Evolutionary conservation across 2,329 filamentous ascomycete genomes (phyloP), one percentile per base, ranked within the genome.

Genomic region (Colletotrichum sp.): DNA sequence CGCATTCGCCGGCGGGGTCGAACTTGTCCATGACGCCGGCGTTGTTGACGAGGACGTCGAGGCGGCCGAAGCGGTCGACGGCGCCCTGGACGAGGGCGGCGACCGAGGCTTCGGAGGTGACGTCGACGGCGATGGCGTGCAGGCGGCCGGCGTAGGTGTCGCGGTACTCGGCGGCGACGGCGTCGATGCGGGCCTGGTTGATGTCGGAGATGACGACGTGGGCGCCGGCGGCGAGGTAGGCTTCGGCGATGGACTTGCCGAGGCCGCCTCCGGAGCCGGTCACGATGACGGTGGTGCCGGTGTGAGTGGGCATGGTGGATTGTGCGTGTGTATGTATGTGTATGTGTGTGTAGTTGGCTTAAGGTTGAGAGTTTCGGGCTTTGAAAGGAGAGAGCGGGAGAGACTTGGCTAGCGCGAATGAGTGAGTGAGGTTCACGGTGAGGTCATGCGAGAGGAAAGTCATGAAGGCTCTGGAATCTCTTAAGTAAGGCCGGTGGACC

Each of bases 1-100:
- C 83, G 69, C 87, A 81, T 14, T 85, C 84, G 26, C 88, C 90
- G 0, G 87, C 88, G 1, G 89, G 87, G 64, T 90, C 87, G 78
- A 92, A 91, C 34, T 82, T 83, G 79, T 92, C 91, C 85, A 91
- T 89, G 73, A 92, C 85, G 36, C 88, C 91, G 14, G 90, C 90
- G 76, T 90, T 90, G 82, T 92, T 91, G 79, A 92, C 82, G 8
- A 92, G 83, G 24, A 91, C 83, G 81, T 93, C 90, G 6, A 84
- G 76, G n/a, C 76, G 76, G 61, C 78, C 69, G 64, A 77, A 77
- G 62, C 68, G 67, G 58, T 71, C 68, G 69, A 76, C 75, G 64
- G 69, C 32, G 36, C 62, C 30, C n/a, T 36, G 55, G 63, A 77
- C n/a, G 58, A 77, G 73, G 28, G 34, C 30, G 30, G 61, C 56